Evolutionary conservation across 768 basidiomycete species (phyloP).

Genomic region (Boletus subcaerulescens): DNA sequence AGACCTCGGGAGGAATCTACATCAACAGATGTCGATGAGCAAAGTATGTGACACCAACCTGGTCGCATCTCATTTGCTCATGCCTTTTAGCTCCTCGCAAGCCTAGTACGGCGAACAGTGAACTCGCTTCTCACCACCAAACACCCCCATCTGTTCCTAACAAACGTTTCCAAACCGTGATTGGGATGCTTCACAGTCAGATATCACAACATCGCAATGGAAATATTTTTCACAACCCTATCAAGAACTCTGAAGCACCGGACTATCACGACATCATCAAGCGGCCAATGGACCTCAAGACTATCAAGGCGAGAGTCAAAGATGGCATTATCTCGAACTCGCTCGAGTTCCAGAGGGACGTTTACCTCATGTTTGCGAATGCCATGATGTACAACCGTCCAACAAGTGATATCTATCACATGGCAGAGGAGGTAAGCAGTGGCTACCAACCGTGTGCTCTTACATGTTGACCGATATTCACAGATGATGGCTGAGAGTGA

Average conservation of each 20-base stretch:
- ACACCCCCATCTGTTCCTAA: constrained; percentile 36
- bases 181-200: constrained; percentile 74
- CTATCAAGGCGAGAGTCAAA: constrained; percentile 81
- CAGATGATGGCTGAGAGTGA: constrained; percentile 81
- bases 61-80: background rate
- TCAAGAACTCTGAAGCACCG: constrained; percentile 83
- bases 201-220: constrained; percentile 86
- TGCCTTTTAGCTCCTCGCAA: constrained; percentile 18
- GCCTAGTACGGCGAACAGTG: constrained; percentile 15
- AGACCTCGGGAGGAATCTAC: constrained; percentile 25
- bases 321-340: constrained; percentile 80
- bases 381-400: constrained; percentile 96
- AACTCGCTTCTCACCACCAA: constrained; percentile 13
- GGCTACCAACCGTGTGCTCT: background rate
- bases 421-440: constrained; percentile 83
- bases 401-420: constrained; percentile 78
- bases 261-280: constrained; percentile 92
- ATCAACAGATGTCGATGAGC: constrained; percentile 38
- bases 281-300: constrained; percentile 94
- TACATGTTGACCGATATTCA: background rate
- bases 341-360: constrained; percentile 85
- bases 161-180: constrained; percentile 79
- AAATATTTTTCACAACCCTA: constrained; percentile 88
- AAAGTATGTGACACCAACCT: constrained; percentile 30
- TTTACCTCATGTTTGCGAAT: constrained; percentile 93